A percentile compares a stretch with the other conserved stretches of the same genome.
These are phyloP conservation scores for Lactarius trivialis DNA, from an alignment of 768 basidiomycete species.

Conservation along the genomic window DNA sequence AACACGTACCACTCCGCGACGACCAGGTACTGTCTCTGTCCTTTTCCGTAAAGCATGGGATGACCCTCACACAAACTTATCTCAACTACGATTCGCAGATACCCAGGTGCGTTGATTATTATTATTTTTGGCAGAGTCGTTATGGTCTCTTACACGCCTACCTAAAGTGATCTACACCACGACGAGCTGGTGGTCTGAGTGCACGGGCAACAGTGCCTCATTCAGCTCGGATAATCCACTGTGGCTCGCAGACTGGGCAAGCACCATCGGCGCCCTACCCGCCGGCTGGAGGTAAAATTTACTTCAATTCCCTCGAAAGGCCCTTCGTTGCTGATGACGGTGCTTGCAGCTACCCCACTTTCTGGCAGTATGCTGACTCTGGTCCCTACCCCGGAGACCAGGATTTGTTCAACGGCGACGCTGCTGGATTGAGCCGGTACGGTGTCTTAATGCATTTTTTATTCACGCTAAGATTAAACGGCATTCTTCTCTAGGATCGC, in stretches of 20 bases:
- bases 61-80: too few relatives aligned
- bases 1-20: conserved; percentile 30
- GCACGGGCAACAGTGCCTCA: conserved; percentile 51
- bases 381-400: conserved; percentile 53
- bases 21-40: too few relatives aligned
- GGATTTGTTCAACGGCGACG: conserved; percentile 50
- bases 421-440: conserved; percentile 37
- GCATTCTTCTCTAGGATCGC: neutral
- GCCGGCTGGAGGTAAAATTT: conserved; percentile 50
- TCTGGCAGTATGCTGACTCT: conserved; percentile 56
- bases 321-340: too few relatives aligned
- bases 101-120: conserved; percentile 32
- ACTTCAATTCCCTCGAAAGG: too few relatives aligned
- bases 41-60: too few relatives aligned
- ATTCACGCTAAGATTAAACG: neutral
- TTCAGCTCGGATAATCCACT: conserved; percentile 50
- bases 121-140: neutral
- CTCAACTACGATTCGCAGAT: conserved; percentile 11
- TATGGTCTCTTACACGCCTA: neutral
- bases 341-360: conserved; percentile 38
- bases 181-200: conserved; percentile 61
- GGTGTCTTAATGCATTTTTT: neutral
- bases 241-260: conserved; percentile 53
- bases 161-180: conserved; percentile 54
- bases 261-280: conserved; percentile 46